These are phyloP conservation scores for Xylaria sp. DNA, from an alignment of 2,329 filamentous ascomycete genomes.

Conservation along the genomic window DNA sequence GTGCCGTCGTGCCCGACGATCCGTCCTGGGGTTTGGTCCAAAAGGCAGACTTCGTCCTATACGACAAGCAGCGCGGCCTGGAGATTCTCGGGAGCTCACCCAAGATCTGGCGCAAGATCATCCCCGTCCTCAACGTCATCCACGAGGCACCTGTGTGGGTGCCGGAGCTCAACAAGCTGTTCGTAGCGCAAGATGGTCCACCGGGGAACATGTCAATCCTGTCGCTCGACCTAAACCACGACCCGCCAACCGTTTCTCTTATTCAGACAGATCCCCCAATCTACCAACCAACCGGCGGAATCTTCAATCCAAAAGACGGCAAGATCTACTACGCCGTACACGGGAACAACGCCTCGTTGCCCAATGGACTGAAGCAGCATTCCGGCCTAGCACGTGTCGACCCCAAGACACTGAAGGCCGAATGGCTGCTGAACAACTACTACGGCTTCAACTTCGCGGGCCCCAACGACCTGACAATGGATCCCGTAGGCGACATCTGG, in stretches of 20 bases:
- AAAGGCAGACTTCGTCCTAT: conserved; percentile 6
- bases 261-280: conserved; percentile 4
- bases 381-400: conserved; percentile 4
- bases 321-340: conserved; percentile 8
- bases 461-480: conserved; percentile 36
- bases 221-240: conserved; percentile 4
- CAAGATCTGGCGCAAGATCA: conserved; percentile 1
- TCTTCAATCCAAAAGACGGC: conserved; percentile 7
- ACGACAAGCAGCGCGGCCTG: conserved; percentile 2
- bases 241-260: conserved; percentile 2
- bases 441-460: conserved; percentile 35
- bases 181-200: conserved; percentile 6
- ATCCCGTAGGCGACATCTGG: conserved; percentile 28
- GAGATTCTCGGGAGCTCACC: conserved; percentile 2
- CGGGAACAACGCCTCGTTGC: conserved; percentile 7
- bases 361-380: conserved; percentile 6
- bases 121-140: conserved; percentile 8
- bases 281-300: conserved; percentile 6
- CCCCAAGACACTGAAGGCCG: conserved; percentile 22
- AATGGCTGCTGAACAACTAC: conserved; percentile 31
- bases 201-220: conserved; percentile 8
- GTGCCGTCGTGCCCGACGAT: conserved; percentile 2
- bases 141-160: conserved; percentile 8
- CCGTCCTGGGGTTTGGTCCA: conserved; percentile 6
- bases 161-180: conserved; percentile 4